phyloP scores from a whole-genome alignment of 768 basidiomycete species.

The Dacryopinax spathularia region DNA sequence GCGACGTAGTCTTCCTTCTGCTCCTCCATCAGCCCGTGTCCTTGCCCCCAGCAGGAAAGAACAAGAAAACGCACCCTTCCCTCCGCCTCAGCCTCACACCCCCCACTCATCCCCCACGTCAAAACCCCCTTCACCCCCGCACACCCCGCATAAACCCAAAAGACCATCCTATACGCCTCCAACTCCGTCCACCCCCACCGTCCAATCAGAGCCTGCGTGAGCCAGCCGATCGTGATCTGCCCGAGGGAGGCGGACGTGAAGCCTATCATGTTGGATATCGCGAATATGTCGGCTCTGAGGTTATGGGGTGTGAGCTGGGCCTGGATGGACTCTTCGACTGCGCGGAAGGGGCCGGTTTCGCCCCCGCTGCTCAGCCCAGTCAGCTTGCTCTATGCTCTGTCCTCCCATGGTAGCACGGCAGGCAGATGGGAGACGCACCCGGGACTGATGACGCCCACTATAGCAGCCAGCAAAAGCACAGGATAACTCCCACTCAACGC shows the following conservation, averaged over 20 bases:
- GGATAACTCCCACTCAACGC: conserved; percentile 12
- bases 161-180: conserved; percentile 15
- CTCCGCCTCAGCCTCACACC: conserved; percentile 11
- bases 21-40: background rate
- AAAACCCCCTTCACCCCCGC: conserved; percentile 13
- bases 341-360: conserved; percentile 20
- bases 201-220: conserved; percentile 7
- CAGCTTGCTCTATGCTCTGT: too few relatives aligned
- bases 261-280: conserved; percentile 15
- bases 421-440: background rate
- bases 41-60: background rate
- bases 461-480: conserved; percentile 17
- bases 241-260: conserved; percentile 16
- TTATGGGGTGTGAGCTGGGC: conserved; percentile 15
- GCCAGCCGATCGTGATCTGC: conserved; percentile 11
- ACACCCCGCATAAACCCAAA: conserved; percentile 13
- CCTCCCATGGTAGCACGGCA: background rate
- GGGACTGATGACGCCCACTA: conserved; percentile 18
- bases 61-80: background rate
- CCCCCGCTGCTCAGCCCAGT: conserved; percentile 2
- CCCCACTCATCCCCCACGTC: conserved; percentile 7
- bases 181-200: conserved; percentile 12
- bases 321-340: conserved; percentile 20
- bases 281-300: conserved; percentile 12
- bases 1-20: conserved; percentile 4